Percentiles rank a stretch among this genome's conserved stretches.
Conservation (phyloP, 2,329 filamentous ascomycete genomes). For the Aureobasidium sp. region DNA sequence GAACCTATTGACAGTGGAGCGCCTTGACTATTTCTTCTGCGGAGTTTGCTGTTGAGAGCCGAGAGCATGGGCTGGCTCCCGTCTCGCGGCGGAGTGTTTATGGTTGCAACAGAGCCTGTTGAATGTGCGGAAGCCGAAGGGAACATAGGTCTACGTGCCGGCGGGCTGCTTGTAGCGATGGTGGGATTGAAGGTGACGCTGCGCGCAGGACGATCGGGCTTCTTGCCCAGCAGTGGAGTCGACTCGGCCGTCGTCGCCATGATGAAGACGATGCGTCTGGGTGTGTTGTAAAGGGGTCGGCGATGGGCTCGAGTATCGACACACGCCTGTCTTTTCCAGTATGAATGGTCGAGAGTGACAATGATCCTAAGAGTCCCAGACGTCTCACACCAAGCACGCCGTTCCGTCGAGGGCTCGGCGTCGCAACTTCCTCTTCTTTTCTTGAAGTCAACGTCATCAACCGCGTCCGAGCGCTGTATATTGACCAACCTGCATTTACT, state of each 20-base stretch:
- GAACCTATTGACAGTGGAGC: constrained; percentile 43
- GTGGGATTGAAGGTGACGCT: constrained; percentile 71
- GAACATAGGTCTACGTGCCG: constrained; percentile 30
- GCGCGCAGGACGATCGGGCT: constrained; percentile 41
- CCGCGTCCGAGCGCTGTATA: neutral
- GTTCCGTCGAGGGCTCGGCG: constrained; percentile 12
- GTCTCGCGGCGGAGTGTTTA: constrained; percentile 34
- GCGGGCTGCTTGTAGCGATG: constrained; percentile 40
- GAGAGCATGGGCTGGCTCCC: constrained; percentile 58
- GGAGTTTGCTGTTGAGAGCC: constrained; percentile 78
- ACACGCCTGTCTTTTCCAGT: neutral
- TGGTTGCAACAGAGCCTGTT: constrained; percentile 26
- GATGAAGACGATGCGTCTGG: neutral
- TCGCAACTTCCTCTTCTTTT: constrained; percentile 9
- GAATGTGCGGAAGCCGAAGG: constrained; percentile 28
- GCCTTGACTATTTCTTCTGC: constrained; percentile 77
- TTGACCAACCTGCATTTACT: neutral
- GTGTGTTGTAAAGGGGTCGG: neutral
- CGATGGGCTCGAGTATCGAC: neutral
- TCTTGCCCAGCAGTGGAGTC: constrained; percentile 14
- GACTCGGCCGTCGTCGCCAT: constrained; percentile 18
- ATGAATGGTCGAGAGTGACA: neutral
- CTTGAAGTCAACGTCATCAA: neutral
- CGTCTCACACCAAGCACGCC: constrained; percentile 4
- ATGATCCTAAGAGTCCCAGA: neutral